Evolutionary conservation across 352 stramenopile species (phyloP).

Genomic region (Pythium guiyangense): DNA sequence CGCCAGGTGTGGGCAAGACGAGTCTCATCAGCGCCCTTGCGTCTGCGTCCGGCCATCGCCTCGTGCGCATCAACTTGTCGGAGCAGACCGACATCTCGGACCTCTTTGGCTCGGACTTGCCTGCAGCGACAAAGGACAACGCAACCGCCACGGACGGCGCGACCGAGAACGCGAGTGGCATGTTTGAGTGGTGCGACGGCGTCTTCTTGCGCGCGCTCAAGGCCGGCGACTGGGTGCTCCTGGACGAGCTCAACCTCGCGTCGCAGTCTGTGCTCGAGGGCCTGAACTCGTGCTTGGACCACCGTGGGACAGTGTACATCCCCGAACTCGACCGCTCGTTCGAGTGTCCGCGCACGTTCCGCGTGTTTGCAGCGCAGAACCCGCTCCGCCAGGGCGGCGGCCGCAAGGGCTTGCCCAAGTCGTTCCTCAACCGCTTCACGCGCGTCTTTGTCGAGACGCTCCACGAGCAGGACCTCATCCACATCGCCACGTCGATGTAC

Average conservation of each 20-base stretch:
- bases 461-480: constrained; percentile 86
- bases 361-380: constrained; percentile 99
- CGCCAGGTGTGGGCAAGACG: constrained; percentile 99
- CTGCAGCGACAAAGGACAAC: constrained; percentile 62
- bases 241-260: constrained; percentile 99
- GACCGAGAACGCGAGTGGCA: constrained; percentile 23
- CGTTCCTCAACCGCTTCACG: constrained; percentile 99
- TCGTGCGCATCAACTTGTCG: constrained; percentile 99
- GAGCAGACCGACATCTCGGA: constrained; percentile 99
- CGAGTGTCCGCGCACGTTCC: constrained; percentile 95
- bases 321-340: constrained; percentile 97
- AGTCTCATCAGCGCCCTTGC: constrained; percentile 97
- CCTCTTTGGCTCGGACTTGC: constrained; percentile 98
- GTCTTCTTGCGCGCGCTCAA: constrained; percentile 98
- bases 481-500: constrained; percentile 87
- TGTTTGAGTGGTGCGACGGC: constrained; percentile 99
- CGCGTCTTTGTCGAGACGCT: constrained; percentile 97
- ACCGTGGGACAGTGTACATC: constrained; percentile 98
- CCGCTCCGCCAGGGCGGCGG: constrained; percentile 97
- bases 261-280: constrained; percentile 99
- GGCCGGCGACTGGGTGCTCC: constrained; percentile 98
- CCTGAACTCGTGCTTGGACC: constrained; percentile 99
- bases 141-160: constrained; percentile 11
- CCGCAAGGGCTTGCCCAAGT: constrained; percentile 98
- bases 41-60: constrained; percentile 91